Evolutionary conservation across 2,329 filamentous ascomycete genomes (phyloP).

Genomic region (Zalaria sp.): DNA sequence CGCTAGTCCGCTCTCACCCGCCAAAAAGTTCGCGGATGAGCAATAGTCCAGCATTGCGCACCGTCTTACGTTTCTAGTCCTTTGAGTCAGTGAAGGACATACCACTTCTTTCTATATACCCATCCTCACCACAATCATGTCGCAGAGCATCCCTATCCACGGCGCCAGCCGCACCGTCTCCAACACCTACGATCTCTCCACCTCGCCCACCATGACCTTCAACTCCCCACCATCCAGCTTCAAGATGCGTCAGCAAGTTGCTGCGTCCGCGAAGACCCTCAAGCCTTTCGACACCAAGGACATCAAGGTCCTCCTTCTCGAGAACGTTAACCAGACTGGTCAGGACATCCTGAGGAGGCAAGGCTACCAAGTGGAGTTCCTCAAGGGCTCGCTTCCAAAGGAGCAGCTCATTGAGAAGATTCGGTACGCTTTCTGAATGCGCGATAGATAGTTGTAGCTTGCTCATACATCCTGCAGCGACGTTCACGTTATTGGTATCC

Average conservation of each 20-base stretch:
- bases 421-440: slow-evolving; percentile 34
- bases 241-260: slow-evolving; percentile 23
- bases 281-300: slow-evolving; percentile 94
- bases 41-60: too few species aligned
- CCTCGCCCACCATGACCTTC: slow-evolving; percentile 52
- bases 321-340: slow-evolving; percentile 91
- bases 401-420: slow-evolving; percentile 96
- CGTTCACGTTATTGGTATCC: slow-evolving; percentile 93
- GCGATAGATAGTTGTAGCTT: not conserved
- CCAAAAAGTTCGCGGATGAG: too few species aligned
- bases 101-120: not conserved
- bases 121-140: not conserved
- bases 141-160: slow-evolving; percentile 12
- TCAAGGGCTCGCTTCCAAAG: slow-evolving; percentile 82
- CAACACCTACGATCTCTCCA: slow-evolving; percentile 20
- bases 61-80: too few species aligned
- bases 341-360: slow-evolving; percentile 68
- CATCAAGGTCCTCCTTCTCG: slow-evolving; percentile 88
- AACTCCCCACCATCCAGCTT: slow-evolving; percentile 55
- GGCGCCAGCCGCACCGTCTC: slow-evolving; percentile 15
- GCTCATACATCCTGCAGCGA: slow-evolving; percentile 40
- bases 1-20: too few species aligned
- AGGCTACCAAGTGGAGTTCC: slow-evolving; percentile 88
- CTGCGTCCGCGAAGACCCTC: slow-evolving; percentile 52
- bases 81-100: not conserved